Percentiles rank a stretch among this genome's conserved stretches.
Conservation (phyloP, 495 filamentous ascomycete genomes). For the Polyplosphaeria fusca region DNA sequence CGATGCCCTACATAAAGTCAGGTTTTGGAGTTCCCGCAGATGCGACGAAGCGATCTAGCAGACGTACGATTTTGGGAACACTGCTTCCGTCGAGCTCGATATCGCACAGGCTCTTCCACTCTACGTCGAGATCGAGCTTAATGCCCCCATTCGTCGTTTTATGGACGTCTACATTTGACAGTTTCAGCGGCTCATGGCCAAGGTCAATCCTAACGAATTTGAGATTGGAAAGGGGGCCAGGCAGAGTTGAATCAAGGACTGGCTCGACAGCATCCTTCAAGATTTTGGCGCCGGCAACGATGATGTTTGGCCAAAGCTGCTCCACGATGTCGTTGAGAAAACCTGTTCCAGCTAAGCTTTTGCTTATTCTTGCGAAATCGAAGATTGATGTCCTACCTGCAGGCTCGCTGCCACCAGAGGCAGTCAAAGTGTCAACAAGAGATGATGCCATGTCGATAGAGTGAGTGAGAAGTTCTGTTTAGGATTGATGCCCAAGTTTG, state of each 20-base stretch:
- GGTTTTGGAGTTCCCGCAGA: neutral
- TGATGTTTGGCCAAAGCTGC: slow-evolving; percentile 49
- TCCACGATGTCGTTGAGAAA: slow-evolving; percentile 47
- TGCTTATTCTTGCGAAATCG: neutral
- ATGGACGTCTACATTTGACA: slow-evolving; percentile 43
- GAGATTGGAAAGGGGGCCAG: slow-evolving; percentile 40
- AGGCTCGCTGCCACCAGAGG: slow-evolving; percentile 15
- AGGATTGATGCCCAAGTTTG: too few species aligned
- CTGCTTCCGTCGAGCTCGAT: slow-evolving; percentile 44
- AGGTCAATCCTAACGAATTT: slow-evolving; percentile 46
- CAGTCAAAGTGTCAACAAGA: slow-evolving; percentile 18
- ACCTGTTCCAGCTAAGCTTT: slow-evolving; percentile 23
- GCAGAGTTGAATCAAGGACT: slow-evolving; percentile 44
- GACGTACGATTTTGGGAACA: slow-evolving; percentile 42
- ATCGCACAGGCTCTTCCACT: slow-evolving; percentile 45
- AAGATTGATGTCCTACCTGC: slow-evolving; percentile 10
- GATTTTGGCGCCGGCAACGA: slow-evolving; percentile 40
- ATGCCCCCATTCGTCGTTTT: slow-evolving; percentile 43
- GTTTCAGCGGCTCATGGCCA: slow-evolving; percentile 39
- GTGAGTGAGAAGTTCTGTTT: too few species aligned
- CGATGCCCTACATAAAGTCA: slow-evolving; percentile 38
- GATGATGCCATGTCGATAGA: too few species aligned
- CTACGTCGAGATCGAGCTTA: slow-evolving; percentile 46
- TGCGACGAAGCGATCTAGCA: neutral
- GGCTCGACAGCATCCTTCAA: slow-evolving; percentile 43